Evolutionary conservation across 768 basidiomycete genomes (phyloP).

Genomic region (Tulasnella sp.): DNA sequence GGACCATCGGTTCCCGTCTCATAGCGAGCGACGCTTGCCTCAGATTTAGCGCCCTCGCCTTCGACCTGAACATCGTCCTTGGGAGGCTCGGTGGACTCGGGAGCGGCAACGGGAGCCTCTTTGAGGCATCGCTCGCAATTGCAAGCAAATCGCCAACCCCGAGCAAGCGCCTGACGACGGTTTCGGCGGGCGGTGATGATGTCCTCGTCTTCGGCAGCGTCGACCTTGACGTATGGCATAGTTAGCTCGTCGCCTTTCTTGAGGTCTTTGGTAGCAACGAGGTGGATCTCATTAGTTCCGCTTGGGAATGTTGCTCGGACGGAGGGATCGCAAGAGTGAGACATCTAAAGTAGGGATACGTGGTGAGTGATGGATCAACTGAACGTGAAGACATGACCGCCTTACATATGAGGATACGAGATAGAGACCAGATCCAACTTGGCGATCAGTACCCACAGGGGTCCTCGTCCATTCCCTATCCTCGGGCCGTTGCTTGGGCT

Average conservation of each 20-base stretch:
- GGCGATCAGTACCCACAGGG: conserved; percentile 62
- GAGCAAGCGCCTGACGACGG: conserved; percentile 62
- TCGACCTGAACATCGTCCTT: conserved; percentile 15
- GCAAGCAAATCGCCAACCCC: conserved; percentile 79
- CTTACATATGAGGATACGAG: conserved; percentile 64
- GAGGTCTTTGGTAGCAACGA: conserved; percentile 58
- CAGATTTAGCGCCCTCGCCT: conserved; percentile 12
- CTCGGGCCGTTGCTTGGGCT: conserved; percentile 34
- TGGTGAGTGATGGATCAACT: neutral
- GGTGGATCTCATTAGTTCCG: conserved; percentile 61
- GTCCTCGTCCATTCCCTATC: conserved; percentile 68
- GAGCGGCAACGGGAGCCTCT: conserved; percentile 37
- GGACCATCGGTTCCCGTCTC: conserved; percentile 11
- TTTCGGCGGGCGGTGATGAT: conserved; percentile 50
- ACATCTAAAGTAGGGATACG: conserved; percentile 34
- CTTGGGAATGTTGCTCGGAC: conserved; percentile 55
- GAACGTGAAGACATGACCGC: neutral
- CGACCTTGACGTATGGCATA: conserved; percentile 66
- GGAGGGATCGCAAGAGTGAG: conserved; percentile 67
- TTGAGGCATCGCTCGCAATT: conserved; percentile 54
- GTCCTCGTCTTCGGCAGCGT: conserved; percentile 41
- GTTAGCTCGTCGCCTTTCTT: conserved; percentile 71
- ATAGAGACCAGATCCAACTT: conserved; percentile 71
- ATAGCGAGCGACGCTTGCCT: conserved; percentile 1
- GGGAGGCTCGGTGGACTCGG: neutral